phyloP scores from a whole-genome alignment of 768 basidiomycete species.

The Boletus rufocinnamomeus region DNA sequence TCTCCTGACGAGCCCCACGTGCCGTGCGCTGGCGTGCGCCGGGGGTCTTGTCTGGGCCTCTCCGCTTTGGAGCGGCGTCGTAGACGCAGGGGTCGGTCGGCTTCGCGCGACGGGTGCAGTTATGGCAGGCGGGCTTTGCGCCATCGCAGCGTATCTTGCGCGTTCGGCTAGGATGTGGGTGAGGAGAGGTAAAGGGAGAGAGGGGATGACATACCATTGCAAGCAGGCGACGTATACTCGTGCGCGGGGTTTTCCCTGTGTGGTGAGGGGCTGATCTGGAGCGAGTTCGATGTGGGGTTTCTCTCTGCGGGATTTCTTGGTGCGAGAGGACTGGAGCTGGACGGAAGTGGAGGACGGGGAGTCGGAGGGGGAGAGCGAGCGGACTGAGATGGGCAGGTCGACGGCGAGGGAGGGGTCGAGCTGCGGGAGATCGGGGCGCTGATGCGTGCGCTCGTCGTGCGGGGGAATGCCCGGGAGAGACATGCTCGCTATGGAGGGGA shows the following conservation, averaged over 20 bases:
- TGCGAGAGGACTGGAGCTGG: neutral
- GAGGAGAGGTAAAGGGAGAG: neutral
- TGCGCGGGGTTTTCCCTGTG: constrained; percentile 74
- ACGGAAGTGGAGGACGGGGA: neutral
- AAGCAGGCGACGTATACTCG: constrained; percentile 79
- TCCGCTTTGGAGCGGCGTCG: constrained; percentile 70
- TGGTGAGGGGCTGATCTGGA: constrained; percentile 76
- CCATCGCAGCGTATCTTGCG: constrained; percentile 86
- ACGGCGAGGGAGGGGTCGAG: neutral
- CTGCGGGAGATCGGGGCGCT: neutral
- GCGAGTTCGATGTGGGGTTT: constrained; percentile 68
- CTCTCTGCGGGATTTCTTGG: constrained; percentile 49
- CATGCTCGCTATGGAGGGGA: constrained; percentile 22
- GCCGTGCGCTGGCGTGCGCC: constrained; percentile 71
- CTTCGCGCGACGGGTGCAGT: constrained; percentile 58
- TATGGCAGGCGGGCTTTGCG: constrained; percentile 73
- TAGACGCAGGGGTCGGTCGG: constrained; percentile 58
- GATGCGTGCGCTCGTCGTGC: constrained; percentile 1
- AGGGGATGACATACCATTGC: constrained; percentile 57
- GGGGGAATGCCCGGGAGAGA: constrained; percentile 15
- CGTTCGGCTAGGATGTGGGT: constrained; percentile 51
- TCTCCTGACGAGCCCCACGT: constrained; percentile 41
- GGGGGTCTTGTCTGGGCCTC: constrained; percentile 79
- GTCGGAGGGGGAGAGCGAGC: neutral
- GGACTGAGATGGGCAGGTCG: neutral